These are phyloP conservation scores for Aspergillus intermedius DNA, from an alignment of 2,329 filamentous ascomycete species.

Conservation along the genomic window DNA sequence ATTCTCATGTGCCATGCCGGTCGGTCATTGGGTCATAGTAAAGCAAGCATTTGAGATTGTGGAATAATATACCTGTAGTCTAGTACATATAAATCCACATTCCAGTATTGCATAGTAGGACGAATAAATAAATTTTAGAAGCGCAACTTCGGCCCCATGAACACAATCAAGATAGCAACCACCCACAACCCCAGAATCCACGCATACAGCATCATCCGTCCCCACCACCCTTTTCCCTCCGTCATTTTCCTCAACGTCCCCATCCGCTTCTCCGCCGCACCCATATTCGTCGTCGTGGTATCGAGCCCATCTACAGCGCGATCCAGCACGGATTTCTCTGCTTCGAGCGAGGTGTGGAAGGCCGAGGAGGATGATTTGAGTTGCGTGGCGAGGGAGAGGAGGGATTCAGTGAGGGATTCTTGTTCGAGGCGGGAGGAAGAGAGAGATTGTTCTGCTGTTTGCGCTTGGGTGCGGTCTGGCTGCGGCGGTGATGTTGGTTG, in stretches of 20 bases:
- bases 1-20: slow-evolving; percentile 32
- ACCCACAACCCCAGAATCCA: slow-evolving; percentile 79
- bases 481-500: slow-evolving; percentile 3
- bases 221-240: slow-evolving; percentile 84
- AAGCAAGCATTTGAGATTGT: slow-evolving; percentile 19
- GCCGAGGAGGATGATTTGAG: slow-evolving; percentile 68
- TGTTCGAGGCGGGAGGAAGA: slow-evolving; percentile 74
- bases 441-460: slow-evolving; percentile 63
- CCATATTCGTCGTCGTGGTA: slow-evolving; percentile 68
- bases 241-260: slow-evolving; percentile 69
- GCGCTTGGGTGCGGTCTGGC: slow-evolving; percentile 13
- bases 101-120: background rate
- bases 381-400: slow-evolving; percentile 71
- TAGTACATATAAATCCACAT: background rate
- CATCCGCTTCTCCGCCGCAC: slow-evolving; percentile 70
- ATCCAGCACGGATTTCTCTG: slow-evolving; percentile 64
- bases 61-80: slow-evolving; percentile 9
- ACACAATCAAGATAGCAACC: slow-evolving; percentile 70
- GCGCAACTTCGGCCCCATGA: slow-evolving; percentile 78
- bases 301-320: slow-evolving; percentile 69
- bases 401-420: slow-evolving; percentile 70
- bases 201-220: slow-evolving; percentile 72
- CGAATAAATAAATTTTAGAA: slow-evolving; percentile 47
- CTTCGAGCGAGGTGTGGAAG: slow-evolving; percentile 66
- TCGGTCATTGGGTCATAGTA: slow-evolving; percentile 28